Evolutionary conservation across 2,329 filamentous ascomycete species (phyloP).

Genomic region (Myrmaecium sp.): DNA sequence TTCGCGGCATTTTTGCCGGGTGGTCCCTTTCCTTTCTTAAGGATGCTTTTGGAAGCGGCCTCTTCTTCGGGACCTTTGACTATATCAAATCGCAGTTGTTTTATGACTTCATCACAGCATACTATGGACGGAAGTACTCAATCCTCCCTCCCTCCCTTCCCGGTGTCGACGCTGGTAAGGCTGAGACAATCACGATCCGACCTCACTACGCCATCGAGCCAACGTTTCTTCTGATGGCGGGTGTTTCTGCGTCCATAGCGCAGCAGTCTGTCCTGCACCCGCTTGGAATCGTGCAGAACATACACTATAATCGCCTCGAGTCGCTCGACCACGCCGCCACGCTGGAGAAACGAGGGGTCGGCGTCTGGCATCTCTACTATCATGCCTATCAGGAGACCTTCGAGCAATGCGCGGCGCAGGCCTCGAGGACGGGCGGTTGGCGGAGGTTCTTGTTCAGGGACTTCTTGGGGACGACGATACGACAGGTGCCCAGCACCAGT

Average conservation of each 20-base stretch:
- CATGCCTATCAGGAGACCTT: conserved; percentile 54
- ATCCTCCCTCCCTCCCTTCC: conserved; percentile 34
- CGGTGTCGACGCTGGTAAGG: conserved; percentile 18
- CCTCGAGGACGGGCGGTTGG: conserved; percentile 40
- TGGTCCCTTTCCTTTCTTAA: conserved; percentile 53
- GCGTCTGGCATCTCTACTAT: conserved; percentile 46
- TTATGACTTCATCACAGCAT: conserved; percentile 53
- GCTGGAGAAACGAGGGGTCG: conserved; percentile 25
- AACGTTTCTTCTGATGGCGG: conserved; percentile 51
- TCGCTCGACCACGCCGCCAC: conserved; percentile 47
- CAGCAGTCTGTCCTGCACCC: conserved; percentile 59
- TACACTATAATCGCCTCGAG: conserved; percentile 58
- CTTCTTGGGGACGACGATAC: conserved; percentile 55
- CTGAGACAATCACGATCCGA: conserved; percentile 34
- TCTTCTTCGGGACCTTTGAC: conserved; percentile 64
- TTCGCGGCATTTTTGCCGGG: conserved; percentile 56
- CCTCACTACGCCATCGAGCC: conserved; percentile 65
- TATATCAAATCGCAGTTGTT: conserved; percentile 58
- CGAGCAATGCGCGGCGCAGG: conserved; percentile 41
- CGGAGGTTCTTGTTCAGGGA: conserved; percentile 50
- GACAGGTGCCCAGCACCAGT: conserved; percentile 61
- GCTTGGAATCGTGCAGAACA: conserved; percentile 50
- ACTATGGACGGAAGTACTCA: conserved; percentile 38
- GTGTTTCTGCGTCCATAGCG: conserved; percentile 48
- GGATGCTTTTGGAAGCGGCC: conserved; percentile 49